These are phyloP conservation scores for Myochromella boudieri DNA, from an alignment of 768 basidiomycete species.

Conservation along the genomic window DNA sequence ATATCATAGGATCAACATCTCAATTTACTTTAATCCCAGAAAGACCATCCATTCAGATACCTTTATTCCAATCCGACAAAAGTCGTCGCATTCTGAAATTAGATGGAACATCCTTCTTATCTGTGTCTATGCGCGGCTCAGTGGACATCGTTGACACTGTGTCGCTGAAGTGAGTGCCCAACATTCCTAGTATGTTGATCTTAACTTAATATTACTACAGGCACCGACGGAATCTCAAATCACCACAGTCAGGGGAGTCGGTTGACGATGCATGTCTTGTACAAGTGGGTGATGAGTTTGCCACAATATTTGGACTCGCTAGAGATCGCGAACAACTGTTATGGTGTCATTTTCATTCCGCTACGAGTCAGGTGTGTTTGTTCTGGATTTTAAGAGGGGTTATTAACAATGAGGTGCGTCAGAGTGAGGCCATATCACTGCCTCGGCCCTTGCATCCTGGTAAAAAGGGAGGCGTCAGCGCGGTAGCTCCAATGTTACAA, in stretches of 20 bases:
- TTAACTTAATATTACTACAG: slow-evolving; percentile 13
- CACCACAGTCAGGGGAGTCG: slow-evolving; percentile 24
- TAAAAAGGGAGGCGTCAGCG: slow-evolving; percentile 42
- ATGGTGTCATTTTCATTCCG: slow-evolving; percentile 17
- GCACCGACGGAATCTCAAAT: slow-evolving; percentile 15
- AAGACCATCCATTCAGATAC: slow-evolving; percentile 17
- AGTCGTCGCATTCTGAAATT: slow-evolving; percentile 35
- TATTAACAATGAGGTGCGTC: neutral
- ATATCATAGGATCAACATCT: neutral
- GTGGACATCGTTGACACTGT: slow-evolving; percentile 29
- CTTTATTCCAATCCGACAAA: slow-evolving; percentile 30
- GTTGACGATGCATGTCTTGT: slow-evolving; percentile 46
- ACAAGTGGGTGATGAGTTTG: slow-evolving; percentile 18
- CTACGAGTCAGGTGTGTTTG: slow-evolving; percentile 22
- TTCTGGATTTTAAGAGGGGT: neutral
- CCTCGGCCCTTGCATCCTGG: slow-evolving; percentile 28
- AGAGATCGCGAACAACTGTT: slow-evolving; percentile 35
- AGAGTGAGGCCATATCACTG: slow-evolving; percentile 14
- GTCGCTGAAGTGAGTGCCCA: slow-evolving; percentile 20
- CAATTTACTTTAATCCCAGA: slow-evolving; percentile 6
- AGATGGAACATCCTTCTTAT: slow-evolving; percentile 16
- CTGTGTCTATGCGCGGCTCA: slow-evolving; percentile 39
- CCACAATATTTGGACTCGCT: slow-evolving; percentile 37
- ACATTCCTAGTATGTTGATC: neutral
- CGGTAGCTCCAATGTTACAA: slow-evolving; percentile 39